Evolutionary conservation across 2,329 filamentous ascomycete genomes (phyloP), one percentile per base, ranked within the genome.

Genomic region (Colletotrichum melonis): DNA sequence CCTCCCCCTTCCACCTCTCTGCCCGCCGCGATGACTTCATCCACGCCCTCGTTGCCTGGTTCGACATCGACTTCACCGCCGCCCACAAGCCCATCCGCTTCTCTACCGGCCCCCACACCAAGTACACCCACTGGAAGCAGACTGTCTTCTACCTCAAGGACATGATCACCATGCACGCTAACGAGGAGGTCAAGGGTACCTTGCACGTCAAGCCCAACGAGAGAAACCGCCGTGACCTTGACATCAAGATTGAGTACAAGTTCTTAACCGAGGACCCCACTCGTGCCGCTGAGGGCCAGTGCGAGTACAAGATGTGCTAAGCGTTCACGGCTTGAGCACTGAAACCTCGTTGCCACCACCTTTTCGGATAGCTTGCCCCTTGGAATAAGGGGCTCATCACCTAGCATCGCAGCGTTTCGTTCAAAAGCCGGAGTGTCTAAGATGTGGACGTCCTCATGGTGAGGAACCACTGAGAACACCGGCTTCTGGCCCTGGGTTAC

Each of bases 81-180:
- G 98, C 97, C 90, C 97, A 99, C 90, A 98, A 98, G 90, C 94
- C 95, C 38, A 95, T 99, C 81, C 91, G 92, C 81, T 99, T 99
- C 89, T 97, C 94, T 67, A 99, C 97, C 22, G 97, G 97, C 26
- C 97, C 97, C 32, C 97, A 98, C 86, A 97, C 96, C 79, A 98
- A 98, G 87, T 98, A 98, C 87, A 99, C 97, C 22, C 97, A 99
- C 89, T 99, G 97, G 97, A 99, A 99, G 88, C 97, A 99, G 88
- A 99, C 97, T 14, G 97, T 99, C 75, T 98, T 99, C 87, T 99
- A 99, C 86, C 89, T 99, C 76, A 91, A 94, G 80, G 95, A 99
- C 78, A 94, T 98, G 42, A 87, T 99, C 76, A 98, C 95, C 22
- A 95, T 98, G 49, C 93, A 97, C 84, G 89, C 94, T 80, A 95